phyloP scores from a whole-genome alignment of 2,329 filamentous ascomycete species.

The Fusarium decemcellulare region DNA sequence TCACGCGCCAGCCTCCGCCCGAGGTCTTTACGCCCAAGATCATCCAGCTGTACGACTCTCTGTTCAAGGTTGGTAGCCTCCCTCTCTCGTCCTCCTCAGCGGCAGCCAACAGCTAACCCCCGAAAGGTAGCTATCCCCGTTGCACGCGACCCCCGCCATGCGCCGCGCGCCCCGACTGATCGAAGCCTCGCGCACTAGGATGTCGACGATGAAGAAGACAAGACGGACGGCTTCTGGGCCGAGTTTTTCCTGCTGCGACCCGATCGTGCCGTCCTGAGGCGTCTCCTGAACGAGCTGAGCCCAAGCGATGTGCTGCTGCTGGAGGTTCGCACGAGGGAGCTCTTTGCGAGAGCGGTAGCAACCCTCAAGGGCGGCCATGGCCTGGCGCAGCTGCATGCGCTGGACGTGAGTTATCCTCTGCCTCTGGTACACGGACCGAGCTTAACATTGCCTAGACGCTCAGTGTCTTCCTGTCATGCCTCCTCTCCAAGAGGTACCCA shows the following conservation, averaged over 20 bases:
- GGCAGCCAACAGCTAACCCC: constrained; percentile 27
- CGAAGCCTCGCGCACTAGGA: constrained; percentile 60
- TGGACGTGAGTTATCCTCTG: constrained; percentile 77
- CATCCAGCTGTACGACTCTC: constrained; percentile 86
- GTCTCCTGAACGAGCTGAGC: constrained; percentile 77
- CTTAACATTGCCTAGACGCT: constrained; percentile 75
- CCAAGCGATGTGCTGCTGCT: constrained; percentile 83
- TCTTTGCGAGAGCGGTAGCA: constrained; percentile 81
- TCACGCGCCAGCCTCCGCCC: constrained; percentile 92
- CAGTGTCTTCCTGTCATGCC: constrained; percentile 85
- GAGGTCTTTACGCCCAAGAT: constrained; percentile 96
- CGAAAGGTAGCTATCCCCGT: constrained; percentile 46
- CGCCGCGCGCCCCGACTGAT: constrained; percentile 48
- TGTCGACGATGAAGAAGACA: constrained; percentile 76
- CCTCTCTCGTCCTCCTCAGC: no score
- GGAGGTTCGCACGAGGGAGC: constrained; percentile 82
- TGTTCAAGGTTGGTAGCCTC: constrained; percentile 77
- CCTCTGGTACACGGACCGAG: constrained; percentile 51
- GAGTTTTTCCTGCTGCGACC: constrained; percentile 95
- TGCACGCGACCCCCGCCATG: constrained; percentile 25
- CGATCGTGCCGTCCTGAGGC: constrained; percentile 77
- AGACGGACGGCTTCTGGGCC: constrained; percentile 92
- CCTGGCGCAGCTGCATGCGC: constrained; percentile 80
- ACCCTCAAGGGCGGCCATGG: constrained; percentile 74
- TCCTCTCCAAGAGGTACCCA: constrained; percentile 91